Evolutionary conservation across 2,329 filamentous ascomycete species (phyloP).

Genomic region (Sclerotinia spermophila): DNA sequence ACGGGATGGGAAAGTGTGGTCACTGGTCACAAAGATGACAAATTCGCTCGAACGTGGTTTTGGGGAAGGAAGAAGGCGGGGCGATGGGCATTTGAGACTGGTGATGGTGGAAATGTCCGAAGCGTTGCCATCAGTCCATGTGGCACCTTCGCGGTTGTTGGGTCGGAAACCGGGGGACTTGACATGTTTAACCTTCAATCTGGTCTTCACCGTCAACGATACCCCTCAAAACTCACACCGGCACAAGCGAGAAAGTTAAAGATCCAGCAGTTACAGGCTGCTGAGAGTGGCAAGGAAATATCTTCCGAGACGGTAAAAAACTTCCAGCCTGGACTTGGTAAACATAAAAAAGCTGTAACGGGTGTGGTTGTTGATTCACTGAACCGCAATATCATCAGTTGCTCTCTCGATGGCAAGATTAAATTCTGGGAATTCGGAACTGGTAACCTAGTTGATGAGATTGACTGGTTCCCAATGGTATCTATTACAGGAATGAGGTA

Average conservation of each 20-base stretch:
- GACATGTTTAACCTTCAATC: conserved; percentile 98
- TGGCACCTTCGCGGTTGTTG: conserved; percentile 88
- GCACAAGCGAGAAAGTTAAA: conserved; percentile 75
- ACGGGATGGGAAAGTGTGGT: conserved; percentile 98
- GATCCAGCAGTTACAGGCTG: conserved; percentile 52
- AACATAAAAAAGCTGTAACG: conserved; percentile 78
- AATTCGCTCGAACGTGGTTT: conserved; percentile 90
- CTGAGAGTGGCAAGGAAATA: conserved; percentile 28
- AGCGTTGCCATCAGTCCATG: conserved; percentile 88
- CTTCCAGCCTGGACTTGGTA: conserved; percentile 53
- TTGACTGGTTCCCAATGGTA: conserved; percentile 78
- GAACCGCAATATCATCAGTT: conserved; percentile 82
- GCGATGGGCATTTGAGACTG: conserved; percentile 85
- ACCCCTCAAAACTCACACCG: conserved; percentile 74
- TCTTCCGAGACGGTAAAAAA: conserved; percentile 21
- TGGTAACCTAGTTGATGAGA: conserved; percentile 72
- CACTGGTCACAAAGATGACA: conserved; percentile 84
- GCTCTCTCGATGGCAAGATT: conserved; percentile 83
- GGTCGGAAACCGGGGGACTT: conserved; percentile 76
- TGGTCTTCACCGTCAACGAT: conserved; percentile 80
- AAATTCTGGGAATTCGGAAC: conserved; percentile 98
- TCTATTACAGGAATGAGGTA: conserved; percentile 75
- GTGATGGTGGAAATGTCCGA: conserved; percentile 76
- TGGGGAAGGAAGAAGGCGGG: conserved; percentile 94
- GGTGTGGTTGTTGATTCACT: conserved; percentile 86